These are phyloP conservation scores for Termitomyces sp. DNA, from an alignment of 768 basidiomycete genomes.

Conservation along the genomic window DNA sequence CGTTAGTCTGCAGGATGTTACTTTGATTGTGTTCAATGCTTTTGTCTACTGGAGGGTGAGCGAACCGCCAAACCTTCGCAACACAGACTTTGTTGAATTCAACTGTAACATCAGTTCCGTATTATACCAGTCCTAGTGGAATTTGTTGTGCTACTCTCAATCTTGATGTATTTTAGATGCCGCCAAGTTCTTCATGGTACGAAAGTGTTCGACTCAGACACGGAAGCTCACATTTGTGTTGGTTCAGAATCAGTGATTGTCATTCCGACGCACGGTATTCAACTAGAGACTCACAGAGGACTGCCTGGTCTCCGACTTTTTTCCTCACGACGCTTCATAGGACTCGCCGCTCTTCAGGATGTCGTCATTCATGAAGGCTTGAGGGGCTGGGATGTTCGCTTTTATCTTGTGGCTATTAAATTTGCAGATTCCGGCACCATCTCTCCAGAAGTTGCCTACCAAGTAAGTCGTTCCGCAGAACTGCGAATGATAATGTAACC, in stretches of 20 bases:
- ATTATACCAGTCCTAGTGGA: not conserved
- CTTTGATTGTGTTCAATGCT: constrained; percentile 30
- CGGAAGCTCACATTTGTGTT: not conserved
- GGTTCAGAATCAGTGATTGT: constrained; percentile 62
- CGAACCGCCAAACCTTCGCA: not conserved
- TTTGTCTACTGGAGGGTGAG: constrained; percentile 16
- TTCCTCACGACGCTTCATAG: constrained; percentile 53
- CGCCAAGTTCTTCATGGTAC: constrained; percentile 9
- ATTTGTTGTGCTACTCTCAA: constrained; percentile 16
- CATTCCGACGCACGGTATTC: constrained; percentile 64
- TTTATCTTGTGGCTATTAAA: constrained; percentile 53
- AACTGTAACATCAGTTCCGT: not conserved
- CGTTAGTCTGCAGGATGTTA: constrained; percentile 13
- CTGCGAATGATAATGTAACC: not conserved
- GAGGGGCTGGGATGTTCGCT: constrained; percentile 65
- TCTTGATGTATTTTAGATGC: constrained; percentile 2
- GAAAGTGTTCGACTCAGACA: not conserved
- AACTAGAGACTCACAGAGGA: constrained; percentile 68
- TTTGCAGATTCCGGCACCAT: constrained; percentile 21
- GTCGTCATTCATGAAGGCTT: constrained; percentile 73
- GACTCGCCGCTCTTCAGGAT: constrained; percentile 47
- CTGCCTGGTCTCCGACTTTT: constrained; percentile 33
- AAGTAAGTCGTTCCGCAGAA: constrained; percentile 35
- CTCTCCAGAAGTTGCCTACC: constrained; percentile 50
- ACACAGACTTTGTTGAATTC: not conserved